Evolutionary conservation across 192 early-diverging fungal genomes (phyloP), one percentile per base, ranked within the genome.

Genomic region (Podila epigama): DNA sequence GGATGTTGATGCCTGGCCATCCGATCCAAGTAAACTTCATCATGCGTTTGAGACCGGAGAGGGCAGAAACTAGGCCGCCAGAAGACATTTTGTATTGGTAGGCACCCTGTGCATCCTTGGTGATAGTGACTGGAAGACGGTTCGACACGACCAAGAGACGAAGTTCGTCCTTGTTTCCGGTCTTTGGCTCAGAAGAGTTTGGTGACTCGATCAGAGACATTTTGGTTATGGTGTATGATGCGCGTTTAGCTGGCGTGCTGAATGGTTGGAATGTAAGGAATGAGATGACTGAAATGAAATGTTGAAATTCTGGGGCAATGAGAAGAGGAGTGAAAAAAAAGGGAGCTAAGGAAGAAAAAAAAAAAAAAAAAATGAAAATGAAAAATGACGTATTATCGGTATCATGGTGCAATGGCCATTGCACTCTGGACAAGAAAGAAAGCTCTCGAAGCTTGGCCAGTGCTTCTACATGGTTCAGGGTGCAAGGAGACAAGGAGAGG

Each of bases 11-110:
- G 57, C 97, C 93, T 18, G 97, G 96, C 98, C 98, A 99, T 11
- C 98, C 98, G 69, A 98, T 96, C 98, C 98, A 99, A 0, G 92
- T 96, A 81, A 98, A 99, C 54, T 87, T 84, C 95, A 96, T 98
- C 77, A 95, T 89, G 63, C 93, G 93, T 80, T 96, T 95, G 42
- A 99, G 81, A 3, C 98, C 98, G 18, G 91, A 92, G 29, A 99
- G 82, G 20, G 95, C 98, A 16, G 94, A 92, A 28, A 99, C 97
- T 10, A 99, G 88, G 0, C 98, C 98, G 41, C 98, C 98, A 0
- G 95, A 94, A 41, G 92, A 94, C 87, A 96, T 93, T 66, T 88
- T 87, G 82, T 91, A 95, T 48, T 81, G 52, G 57, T 86, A 83
- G 51, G 79, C 68, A 28, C 77, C 79, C 56, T 82, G 68, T 34